Base-by-base conservation (phyloP, 2,329 filamentous ascomycete species). In the Fusarium buharicum region DNA sequence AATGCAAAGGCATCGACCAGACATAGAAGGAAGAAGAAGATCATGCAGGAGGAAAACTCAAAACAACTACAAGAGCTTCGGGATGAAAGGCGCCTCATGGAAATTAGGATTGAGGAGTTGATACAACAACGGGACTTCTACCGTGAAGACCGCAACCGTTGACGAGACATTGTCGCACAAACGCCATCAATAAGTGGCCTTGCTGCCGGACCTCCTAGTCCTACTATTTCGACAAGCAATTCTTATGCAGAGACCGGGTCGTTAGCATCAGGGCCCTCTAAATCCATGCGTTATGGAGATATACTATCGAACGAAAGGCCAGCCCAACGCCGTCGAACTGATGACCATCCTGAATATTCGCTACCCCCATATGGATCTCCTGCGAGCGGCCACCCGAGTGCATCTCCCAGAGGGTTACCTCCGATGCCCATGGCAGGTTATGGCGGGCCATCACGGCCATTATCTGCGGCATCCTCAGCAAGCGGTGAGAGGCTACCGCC, bases 1-100 rank as follows among this genome's bases (percentile, higher is more conserved):
- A 96, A 96, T 71, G 92, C 92, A 34, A 90, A 90, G 43, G 92
- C 92, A 6, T 96, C 92, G 52, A 91, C 91, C 43, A 84, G 92
- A 55, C 95, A 96, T 65, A 85, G 92, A 51, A 86, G 88, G 71
- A 85, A 93, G 57, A 88, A 92, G 71, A 96, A 95, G 77, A 91
- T 93, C 70, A 89, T 90, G 73, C 91, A 94, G 73, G 86, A 85
- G 67, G 89, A 92, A 73, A 89, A 89, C 54, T 85, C 86, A 14
- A 82, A 84, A 50, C 88, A 85, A 45, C 87, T 94, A 62, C 82
- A 90, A 46, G 85, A 87, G 65, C 79, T 94, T 50, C 88, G 92
- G 71, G 81, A 84, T 49, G 84, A 89, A 62, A 82, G 89, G 50
- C 84, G 88, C 45, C 87, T 92, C n/a, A 76, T 92, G 55, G 78